Conservation (phyloP, 495 filamentous ascomycete species). For the Penicillium robsamsonii region DNA sequence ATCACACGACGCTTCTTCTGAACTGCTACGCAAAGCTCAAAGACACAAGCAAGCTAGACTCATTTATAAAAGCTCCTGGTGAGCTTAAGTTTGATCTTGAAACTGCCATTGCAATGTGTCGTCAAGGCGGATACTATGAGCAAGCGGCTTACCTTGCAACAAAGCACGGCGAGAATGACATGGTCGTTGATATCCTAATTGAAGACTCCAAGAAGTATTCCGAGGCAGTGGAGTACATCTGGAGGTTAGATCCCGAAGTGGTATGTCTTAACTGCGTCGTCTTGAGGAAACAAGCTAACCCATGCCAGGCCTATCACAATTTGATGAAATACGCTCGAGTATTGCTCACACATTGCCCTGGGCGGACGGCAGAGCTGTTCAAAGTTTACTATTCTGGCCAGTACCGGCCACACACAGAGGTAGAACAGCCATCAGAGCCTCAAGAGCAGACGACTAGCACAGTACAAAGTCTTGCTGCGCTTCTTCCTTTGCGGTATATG, state of each 20-base stretch:
- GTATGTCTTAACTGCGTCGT: constrained; percentile 44
- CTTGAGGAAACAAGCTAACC: neutral
- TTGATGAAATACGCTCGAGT: constrained; percentile 95
- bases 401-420: constrained; percentile 70
- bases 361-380: constrained; percentile 78
- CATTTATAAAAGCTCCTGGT: constrained; percentile 92
- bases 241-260: constrained; percentile 76
- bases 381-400: constrained; percentile 89
- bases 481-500: constrained; percentile 87
- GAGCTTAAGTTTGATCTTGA: constrained; percentile 96
- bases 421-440: constrained; percentile 50
- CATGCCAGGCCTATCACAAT: constrained; percentile 71
- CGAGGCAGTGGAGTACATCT: constrained; percentile 88
- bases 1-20: constrained; percentile 89
- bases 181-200: constrained; percentile 92
- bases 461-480: constrained; percentile 75
- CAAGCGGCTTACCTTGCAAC: constrained; percentile 94
- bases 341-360: constrained; percentile 77
- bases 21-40: constrained; percentile 99
- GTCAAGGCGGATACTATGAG: constrained; percentile 96
- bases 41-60: constrained; percentile 90
- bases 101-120: constrained; percentile 95
- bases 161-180: constrained; percentile 88
- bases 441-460: constrained; percentile 61
- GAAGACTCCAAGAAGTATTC: constrained; percentile 88